A percentile compares a stretch with the other conserved stretches of the same genome.
These are phyloP conservation scores for Chrysopogon serrulatus DNA, from an alignment of 176 grass and related monocot species.

Conservation along the genomic window DNA sequence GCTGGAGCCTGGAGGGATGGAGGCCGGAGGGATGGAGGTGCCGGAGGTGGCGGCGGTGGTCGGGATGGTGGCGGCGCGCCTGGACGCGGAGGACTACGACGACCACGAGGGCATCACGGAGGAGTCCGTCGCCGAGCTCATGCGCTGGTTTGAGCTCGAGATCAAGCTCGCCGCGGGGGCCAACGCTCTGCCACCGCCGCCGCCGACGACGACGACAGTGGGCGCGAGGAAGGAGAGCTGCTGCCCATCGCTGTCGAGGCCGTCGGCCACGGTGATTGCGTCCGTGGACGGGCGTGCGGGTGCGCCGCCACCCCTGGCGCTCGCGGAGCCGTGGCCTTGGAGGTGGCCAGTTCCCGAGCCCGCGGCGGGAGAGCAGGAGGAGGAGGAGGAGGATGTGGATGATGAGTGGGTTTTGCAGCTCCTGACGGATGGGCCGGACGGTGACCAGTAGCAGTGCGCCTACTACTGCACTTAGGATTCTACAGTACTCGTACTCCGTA, in stretches of 20 bases:
- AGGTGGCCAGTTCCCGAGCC: not conserved
- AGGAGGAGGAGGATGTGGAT: not conserved
- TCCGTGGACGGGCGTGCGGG: conserved; percentile 7
- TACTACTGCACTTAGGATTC: no score
- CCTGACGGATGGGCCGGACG: conserved; percentile 26
- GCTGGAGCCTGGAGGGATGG: no score
- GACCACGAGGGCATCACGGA: conserved; percentile 25
- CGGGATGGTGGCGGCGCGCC: conserved; percentile 19
- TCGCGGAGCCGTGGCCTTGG: not conserved
- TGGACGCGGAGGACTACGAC: not conserved
- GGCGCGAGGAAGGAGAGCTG: conserved; percentile 24
- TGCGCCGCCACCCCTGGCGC: not conserved
- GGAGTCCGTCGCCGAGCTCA: conserved; percentile 40
- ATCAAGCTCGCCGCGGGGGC: conserved; percentile 22
- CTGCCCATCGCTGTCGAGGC: conserved; percentile 15
- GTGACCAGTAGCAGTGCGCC: not conserved
- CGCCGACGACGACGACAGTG: not conserved
- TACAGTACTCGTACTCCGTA: no score
- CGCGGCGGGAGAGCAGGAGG: not conserved
- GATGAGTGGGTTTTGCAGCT: conserved; percentile 29
- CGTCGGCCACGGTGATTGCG: conserved; percentile 34
- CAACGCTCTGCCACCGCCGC: not conserved
- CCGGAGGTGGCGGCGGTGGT: not conserved
- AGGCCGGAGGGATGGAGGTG: not conserved
- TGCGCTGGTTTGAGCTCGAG: conserved; percentile 58